phyloP scores from a whole-genome alignment of 140 eudicot genomes.

The Cichorium intybus region DNA sequence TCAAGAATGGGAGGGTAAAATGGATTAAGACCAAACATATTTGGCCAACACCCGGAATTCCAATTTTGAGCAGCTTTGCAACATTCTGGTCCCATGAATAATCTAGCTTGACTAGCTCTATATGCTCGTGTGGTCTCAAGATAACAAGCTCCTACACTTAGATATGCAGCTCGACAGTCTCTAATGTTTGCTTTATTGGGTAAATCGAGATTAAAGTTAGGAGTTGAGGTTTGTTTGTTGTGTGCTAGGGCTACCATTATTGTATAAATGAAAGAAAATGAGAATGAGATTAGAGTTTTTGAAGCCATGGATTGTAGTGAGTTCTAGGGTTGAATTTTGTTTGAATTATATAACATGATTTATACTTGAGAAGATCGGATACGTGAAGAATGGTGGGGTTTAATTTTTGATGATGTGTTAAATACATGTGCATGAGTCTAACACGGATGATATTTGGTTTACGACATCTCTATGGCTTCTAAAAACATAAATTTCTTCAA shows the following conservation, averaged over 20 bases:
- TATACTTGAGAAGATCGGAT: not conserved
- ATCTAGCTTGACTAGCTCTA: conserved; percentile 12
- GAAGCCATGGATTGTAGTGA: conserved; percentile 17
- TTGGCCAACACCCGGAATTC: conserved; percentile 31
- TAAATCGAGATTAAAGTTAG: not conserved
- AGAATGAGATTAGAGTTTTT: not conserved
- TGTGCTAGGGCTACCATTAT: conserved; percentile 20
- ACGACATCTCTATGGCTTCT: not conserved
- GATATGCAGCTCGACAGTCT: conserved; percentile 17
- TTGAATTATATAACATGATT: not conserved
- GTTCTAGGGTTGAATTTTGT: not conserved
- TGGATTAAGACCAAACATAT: conserved; percentile 20
- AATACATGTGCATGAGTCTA: not conserved
- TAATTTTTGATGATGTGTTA: not conserved
- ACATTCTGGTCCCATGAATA: conserved; percentile 26
- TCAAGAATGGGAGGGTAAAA: conserved; percentile 23
- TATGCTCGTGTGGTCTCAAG: not conserved
- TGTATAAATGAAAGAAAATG: conserved; percentile 23
- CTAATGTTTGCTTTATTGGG: conserved; percentile 8
- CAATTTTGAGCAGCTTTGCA: conserved; percentile 28
- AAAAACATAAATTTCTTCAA: not conserved
- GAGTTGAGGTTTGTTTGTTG: conserved; percentile 16
- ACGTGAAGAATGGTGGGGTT: conserved; percentile 1
- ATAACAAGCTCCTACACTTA: conserved; percentile 26
- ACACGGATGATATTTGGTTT: not conserved